Percentiles rank a stretch among this genome's conserved stretches.
Evolutionary conservation across 805 yeast species (phyloP).

Genomic region (Zygosaccharomyces gambellarensis): DNA sequence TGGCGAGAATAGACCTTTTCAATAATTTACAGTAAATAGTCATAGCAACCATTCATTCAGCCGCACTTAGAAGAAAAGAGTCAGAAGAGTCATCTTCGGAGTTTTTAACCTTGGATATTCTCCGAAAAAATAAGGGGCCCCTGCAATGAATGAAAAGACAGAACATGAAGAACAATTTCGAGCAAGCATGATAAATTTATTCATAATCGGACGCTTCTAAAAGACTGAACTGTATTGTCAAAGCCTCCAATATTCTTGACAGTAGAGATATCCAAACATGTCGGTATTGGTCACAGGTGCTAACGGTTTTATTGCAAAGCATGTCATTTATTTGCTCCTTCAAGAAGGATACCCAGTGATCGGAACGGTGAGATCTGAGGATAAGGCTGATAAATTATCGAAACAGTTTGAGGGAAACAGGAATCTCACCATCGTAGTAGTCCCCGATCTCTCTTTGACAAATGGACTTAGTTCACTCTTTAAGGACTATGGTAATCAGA

Average conservation of each 20-base stretch:
- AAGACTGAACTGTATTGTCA: no score
- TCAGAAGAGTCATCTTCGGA: no score
- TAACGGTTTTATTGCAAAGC: slow-evolving; percentile 50
- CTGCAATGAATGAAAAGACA: no score
- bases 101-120: no score
- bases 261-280: slow-evolving; percentile 5
- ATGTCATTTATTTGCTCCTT: slow-evolving; percentile 41
- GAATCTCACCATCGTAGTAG: slow-evolving; percentile 32
- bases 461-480: slow-evolving; percentile 46
- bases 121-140: no score
- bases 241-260: no score
- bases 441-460: slow-evolving; percentile 32
- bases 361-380: slow-evolving; percentile 46
- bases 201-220: no score
- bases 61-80: no score
- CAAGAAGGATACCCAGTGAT: slow-evolving; percentile 40
- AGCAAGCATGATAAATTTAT: no score
- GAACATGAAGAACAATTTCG: no score
- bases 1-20: neutral
- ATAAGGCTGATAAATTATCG: slow-evolving; percentile 39
- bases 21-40: no score
- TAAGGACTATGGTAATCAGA: slow-evolving; percentile 36
- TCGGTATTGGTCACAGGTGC: slow-evolving; percentile 49
- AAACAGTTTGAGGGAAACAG: slow-evolving; percentile 29
- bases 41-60: no score